A percentile compares a stretch with the other conserved stretches of the same genome.
Evolutionary conservation across 257 asterid genomes (phyloP).

Genomic region (Ballota nigra): DNA sequence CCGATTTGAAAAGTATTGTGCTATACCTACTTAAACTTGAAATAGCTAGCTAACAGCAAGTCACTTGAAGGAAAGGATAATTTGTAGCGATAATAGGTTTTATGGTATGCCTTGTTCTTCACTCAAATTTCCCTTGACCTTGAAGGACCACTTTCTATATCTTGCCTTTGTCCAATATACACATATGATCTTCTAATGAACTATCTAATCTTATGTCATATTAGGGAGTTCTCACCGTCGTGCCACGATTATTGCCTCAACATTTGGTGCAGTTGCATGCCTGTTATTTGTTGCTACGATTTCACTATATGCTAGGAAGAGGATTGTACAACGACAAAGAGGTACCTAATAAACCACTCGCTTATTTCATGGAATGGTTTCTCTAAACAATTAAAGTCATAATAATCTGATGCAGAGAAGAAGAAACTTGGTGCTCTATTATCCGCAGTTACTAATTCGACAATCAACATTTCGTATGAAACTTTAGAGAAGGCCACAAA

Average conservation of each 20-base stretch:
- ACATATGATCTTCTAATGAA: not conserved
- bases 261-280: conserved; percentile 39
- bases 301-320: conserved; percentile 39
- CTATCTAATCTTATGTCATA: not conserved
- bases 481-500: conserved; percentile 63
- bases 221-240: conserved; percentile 44
- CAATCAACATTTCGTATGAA: conserved; percentile 57
- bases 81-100: not conserved
- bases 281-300: conserved; percentile 33
- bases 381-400: not conserved
- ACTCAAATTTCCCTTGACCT: not conserved
- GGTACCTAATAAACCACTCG: conserved; percentile 33
- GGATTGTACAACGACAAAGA: conserved; percentile 29
- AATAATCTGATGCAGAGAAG: conserved; percentile 38
- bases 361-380: not conserved
- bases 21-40: no score
- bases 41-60: not conserved
- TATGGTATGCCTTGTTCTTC: not conserved
- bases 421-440: conserved; percentile 54
- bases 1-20: not conserved
- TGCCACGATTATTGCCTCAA: conserved; percentile 47
- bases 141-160: no score
- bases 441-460: conserved; percentile 44
- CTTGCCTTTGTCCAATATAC: no score
- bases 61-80: not conserved